These are phyloP conservation scores for Gaeumannomyces tritici DNA, from an alignment of 2,329 filamentous ascomycete genomes.

Conservation along the genomic window DNA sequence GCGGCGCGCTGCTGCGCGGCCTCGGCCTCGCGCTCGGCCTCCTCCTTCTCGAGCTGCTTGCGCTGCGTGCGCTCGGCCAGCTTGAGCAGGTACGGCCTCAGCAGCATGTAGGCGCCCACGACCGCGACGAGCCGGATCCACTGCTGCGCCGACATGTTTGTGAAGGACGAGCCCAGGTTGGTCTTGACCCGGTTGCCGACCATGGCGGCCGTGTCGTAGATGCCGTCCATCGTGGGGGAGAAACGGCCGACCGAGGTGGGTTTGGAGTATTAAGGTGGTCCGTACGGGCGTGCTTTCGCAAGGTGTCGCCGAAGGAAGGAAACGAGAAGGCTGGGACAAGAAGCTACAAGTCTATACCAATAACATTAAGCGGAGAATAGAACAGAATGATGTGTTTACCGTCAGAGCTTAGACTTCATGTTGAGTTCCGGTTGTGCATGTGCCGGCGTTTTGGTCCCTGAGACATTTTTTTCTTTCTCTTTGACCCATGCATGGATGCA, in stretches of 20 bases:
- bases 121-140: conserved; percentile 64
- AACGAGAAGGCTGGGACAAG: neutral
- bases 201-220: conserved; percentile 14
- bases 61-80: conserved; percentile 54
- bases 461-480: neutral
- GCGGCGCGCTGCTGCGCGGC: conserved; percentile 32
- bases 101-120: conserved; percentile 62
- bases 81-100: conserved; percentile 67
- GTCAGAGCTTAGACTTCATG: neutral
- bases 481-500: too few relatives aligned
- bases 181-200: conserved; percentile 26
- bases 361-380: neutral
- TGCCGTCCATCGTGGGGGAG: conserved; percentile 14
- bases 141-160: conserved; percentile 38
- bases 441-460: neutral
- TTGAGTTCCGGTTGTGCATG: neutral
- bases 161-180: conserved; percentile 41
- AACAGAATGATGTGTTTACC: neutral
- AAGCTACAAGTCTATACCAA: neutral
- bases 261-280: neutral
- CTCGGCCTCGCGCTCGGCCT: conserved; percentile 33
- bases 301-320: neutral
- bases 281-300: neutral
- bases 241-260: neutral
- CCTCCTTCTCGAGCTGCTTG: conserved; percentile 52